Conservation (phyloP, 345 rosid genomes). For the Pugionium cornutum region DNA sequence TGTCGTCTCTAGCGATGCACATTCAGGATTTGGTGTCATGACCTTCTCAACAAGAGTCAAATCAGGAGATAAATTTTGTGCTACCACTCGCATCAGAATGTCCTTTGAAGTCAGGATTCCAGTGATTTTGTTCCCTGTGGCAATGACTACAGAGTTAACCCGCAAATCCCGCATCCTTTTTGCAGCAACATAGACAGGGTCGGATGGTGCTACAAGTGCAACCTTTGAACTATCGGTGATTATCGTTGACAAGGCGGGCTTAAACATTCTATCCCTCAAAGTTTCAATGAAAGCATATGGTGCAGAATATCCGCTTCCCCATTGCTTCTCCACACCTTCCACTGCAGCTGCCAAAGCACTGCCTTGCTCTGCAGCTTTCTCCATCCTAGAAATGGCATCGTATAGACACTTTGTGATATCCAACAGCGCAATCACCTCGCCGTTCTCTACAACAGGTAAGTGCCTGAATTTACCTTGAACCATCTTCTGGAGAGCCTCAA, state of each 20-base stretch:
- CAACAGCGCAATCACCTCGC: constrained; percentile 93
- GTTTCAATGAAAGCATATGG: constrained; percentile 88
- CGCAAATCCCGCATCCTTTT: constrained; percentile 80
- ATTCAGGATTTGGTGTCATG: constrained; percentile 94
- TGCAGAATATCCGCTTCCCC: constrained; percentile 77
- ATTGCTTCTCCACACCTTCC: constrained; percentile 97
- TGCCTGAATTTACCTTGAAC: constrained; percentile 97
- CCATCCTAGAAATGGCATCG: constrained; percentile 97
- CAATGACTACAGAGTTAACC: constrained; percentile 73
- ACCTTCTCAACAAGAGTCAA: constrained; percentile 91
- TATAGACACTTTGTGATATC: constrained; percentile 95
- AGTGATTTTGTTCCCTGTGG: constrained; percentile 63
- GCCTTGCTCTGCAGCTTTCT: constrained; percentile 97
- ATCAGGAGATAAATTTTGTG: constrained; percentile 90
- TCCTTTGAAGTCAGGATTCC: constrained; percentile 98
- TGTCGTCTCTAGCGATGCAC: constrained; percentile 72
- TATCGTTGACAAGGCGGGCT: constrained; percentile 87
- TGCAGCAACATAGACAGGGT: constrained; percentile 89
- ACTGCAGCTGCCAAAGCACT: constrained; percentile 97
- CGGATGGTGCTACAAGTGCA: constrained; percentile 75
- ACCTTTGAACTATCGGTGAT: constrained; percentile 72
- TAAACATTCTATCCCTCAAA: constrained; percentile 92
- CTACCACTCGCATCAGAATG: constrained; percentile 96
- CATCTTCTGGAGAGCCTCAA: constrained; percentile 98
- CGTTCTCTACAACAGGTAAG: constrained; percentile 98